Evolutionary conservation across 2,329 filamentous ascomycete genomes (phyloP).

Genomic region (Pseudonectria buxi): DNA sequence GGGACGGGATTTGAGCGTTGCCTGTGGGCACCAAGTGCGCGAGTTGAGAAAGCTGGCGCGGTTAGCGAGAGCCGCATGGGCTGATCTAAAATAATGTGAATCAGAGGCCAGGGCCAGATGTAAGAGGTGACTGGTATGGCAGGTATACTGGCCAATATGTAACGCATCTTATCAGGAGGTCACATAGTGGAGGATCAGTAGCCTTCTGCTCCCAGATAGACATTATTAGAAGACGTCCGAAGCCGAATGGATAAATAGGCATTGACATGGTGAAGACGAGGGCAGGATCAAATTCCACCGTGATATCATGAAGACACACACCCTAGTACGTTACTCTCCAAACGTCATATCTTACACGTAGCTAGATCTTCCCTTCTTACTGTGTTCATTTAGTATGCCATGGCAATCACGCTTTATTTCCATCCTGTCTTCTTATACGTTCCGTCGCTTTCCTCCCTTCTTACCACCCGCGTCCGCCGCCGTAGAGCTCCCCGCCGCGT

Average conservation of each 20-base stretch:
- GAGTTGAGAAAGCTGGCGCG: slow-evolving; percentile 46
- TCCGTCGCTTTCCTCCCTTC: slow-evolving; percentile 41
- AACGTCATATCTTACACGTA: slow-evolving; percentile 13
- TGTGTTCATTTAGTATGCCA: neutral
- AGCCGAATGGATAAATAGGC: no score
- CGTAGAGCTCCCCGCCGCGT: slow-evolving; percentile 22
- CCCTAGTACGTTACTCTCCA: slow-evolving; percentile 6
- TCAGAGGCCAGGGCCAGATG: neutral
- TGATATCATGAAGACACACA: slow-evolving; percentile 1
- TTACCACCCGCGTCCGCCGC: slow-evolving; percentile 30
- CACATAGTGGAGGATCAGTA: no score
- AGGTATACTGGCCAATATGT: no score
- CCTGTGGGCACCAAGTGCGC: slow-evolving; percentile 47
- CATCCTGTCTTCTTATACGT: slow-evolving; percentile 26
- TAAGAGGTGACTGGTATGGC: slow-evolving; percentile 1
- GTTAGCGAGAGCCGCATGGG: slow-evolving; percentile 43
- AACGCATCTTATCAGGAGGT: no score
- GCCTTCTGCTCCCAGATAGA: no score
- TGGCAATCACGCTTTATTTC: neutral
- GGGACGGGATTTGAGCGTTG: slow-evolving; percentile 40
- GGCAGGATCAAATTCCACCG: neutral
- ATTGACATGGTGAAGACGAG: slow-evolving; percentile 1
- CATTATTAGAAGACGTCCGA: no score
- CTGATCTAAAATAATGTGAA: slow-evolving; percentile 25
- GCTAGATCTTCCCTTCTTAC: slow-evolving; percentile 3